Conservation (phyloP, 1,139 yeast species). For the Starmera stellimalicola region DNA sequence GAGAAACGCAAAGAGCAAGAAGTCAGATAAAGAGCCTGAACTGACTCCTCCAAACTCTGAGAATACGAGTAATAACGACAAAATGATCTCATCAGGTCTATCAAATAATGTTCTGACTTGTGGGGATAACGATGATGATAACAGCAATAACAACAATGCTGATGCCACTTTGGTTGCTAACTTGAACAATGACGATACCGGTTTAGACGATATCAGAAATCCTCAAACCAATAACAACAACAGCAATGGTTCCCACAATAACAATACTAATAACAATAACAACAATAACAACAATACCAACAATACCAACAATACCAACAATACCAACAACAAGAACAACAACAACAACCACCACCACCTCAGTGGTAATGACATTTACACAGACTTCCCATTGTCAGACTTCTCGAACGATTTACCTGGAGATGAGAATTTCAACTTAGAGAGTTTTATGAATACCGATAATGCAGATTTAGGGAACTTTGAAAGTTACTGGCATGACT, state of each 20-base stretch:
- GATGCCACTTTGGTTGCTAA: too few species aligned
- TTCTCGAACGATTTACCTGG: slow-evolving; percentile 17
- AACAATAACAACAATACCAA: not conserved
- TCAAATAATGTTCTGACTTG: too few species aligned
- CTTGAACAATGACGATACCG: too few species aligned
- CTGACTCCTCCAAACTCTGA: slow-evolving; percentile 21
- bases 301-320: slow-evolving; percentile 1
- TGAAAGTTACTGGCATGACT: slow-evolving; percentile 19
- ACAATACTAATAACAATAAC: slow-evolving; percentile 2
- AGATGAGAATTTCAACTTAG: slow-evolving; percentile 19
- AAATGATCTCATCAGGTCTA: too few species aligned
- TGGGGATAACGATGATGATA: not conserved
- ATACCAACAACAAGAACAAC: slow-evolving; percentile 1
- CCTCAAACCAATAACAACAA: slow-evolving; percentile 1
- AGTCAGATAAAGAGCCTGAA: slow-evolving; percentile 10
- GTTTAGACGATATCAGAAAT: too few species aligned
- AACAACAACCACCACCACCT: slow-evolving; percentile 4
- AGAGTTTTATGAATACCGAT: slow-evolving; percentile 17
- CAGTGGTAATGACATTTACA: slow-evolving; percentile 10
- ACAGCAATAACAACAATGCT: not conserved
- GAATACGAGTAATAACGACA: slow-evolving; percentile 15
- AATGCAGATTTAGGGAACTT: slow-evolving; percentile 15
- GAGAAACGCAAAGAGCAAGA: slow-evolving; percentile 11
- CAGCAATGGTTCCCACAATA: slow-evolving; percentile 1
- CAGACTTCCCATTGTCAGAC: slow-evolving; percentile 17